Conservation (phyloP, 1,139 yeast species). For the Meyerozyma carpophila region DNA sequence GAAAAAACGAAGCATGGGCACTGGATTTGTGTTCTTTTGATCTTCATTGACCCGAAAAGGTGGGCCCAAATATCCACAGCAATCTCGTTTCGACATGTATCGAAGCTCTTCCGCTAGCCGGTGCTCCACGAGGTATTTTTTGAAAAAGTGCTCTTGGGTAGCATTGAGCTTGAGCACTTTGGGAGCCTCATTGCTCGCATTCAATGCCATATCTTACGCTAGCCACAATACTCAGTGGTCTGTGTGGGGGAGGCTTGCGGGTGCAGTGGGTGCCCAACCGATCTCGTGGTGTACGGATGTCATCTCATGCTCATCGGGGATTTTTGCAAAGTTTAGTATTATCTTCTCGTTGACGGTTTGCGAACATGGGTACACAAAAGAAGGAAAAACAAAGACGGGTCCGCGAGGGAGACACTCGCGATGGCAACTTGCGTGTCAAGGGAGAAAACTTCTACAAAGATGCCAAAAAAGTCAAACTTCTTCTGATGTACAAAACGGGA, state of each 20-base stretch:
- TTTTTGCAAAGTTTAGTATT: not conserved
- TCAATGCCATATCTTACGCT: not conserved
- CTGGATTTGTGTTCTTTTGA: conserved; percentile 19
- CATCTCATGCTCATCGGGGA: not conserved
- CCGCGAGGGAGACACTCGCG: conserved; percentile 76
- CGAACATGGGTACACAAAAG: conserved; percentile 82
- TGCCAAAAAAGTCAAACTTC: conserved; percentile 84
- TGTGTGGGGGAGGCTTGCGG: not conserved
- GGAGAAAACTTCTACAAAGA: conserved; percentile 97
- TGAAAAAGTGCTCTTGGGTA: conserved; percentile 76
- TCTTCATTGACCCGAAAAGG: conserved; percentile 46
- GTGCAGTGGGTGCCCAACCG: not conserved
- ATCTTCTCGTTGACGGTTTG: not conserved
- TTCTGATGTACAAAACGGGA: conserved; percentile 91
- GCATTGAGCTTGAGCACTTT: conserved; percentile 22
- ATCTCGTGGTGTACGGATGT: not conserved
- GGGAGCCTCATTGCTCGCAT: not conserved
- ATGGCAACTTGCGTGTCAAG: conserved; percentile 88
- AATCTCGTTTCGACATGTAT: conserved; percentile 49
- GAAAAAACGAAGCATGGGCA: conserved; percentile 67
- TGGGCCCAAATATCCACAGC: conserved; percentile 62
- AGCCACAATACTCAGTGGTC: too few species aligned
- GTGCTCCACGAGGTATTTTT: conserved; percentile 66
- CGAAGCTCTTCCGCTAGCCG: conserved; percentile 61
- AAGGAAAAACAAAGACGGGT: conserved; percentile 84